A percentile compares a stretch with the other conserved stretches of the same genome.
Evolutionary conservation across 768 basidiomycete genomes (phyloP).

Genomic region (Aureoboletus auriporus): DNA sequence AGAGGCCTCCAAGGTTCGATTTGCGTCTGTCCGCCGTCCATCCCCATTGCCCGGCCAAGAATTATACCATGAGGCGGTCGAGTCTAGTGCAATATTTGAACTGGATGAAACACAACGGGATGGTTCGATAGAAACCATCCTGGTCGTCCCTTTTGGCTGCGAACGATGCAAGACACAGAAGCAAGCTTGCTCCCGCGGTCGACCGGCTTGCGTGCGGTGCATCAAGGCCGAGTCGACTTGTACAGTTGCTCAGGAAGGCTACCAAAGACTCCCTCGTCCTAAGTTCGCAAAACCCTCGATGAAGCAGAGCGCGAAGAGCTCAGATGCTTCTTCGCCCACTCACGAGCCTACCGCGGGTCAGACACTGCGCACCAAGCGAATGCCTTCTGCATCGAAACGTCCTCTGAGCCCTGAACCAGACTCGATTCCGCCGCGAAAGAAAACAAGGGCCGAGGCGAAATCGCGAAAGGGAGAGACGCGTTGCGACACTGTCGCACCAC

Average conservation of each 20-base stretch:
- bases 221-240: constrained; percentile 6
- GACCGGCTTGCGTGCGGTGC: constrained; percentile 26
- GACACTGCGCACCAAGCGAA: neutral
- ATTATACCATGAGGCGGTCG: constrained; percentile 19
- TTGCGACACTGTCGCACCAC: neutral
- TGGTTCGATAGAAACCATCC: constrained; percentile 9
- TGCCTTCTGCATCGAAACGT: constrained; percentile 12
- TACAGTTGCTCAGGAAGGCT: neutral
- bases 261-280: constrained; percentile 24
- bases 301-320: no score
- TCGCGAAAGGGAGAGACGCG: constrained; percentile 1
- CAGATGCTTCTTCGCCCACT: no score
- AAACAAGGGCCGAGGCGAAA: neutral
- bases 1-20: constrained; percentile 2
- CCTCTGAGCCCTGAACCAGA: constrained; percentile 10
- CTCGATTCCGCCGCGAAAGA: constrained; percentile 5
- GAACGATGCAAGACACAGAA: constrained; percentile 5
- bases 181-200: constrained; percentile 23
- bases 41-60: constrained; percentile 11
- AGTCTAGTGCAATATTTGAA: constrained; percentile 25
- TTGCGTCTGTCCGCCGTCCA: constrained; percentile 25
- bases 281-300: neutral
- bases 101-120: constrained; percentile 12
- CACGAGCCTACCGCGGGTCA: no score
- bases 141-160: constrained; percentile 22